Percentiles rank a stretch among this genome's conserved stretches.
These are phyloP conservation scores for Boletus speciosus DNA, from an alignment of 768 basidiomycete species.

Conservation along the genomic window DNA sequence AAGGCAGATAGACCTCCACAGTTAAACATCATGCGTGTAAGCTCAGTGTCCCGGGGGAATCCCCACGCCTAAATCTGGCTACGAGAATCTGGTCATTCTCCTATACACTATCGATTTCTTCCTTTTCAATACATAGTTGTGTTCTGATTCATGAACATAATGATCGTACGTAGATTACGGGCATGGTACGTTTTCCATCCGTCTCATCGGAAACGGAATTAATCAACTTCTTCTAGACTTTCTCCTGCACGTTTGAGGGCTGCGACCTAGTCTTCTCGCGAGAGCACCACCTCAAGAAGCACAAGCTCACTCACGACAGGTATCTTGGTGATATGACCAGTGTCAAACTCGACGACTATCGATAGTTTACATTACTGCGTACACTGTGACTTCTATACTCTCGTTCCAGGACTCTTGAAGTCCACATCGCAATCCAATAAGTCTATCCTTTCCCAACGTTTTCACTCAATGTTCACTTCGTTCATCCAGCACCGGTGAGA, in stretches of 20 bases:
- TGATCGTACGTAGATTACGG: neutral
- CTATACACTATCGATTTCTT: no score
- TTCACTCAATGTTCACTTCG: neutral
- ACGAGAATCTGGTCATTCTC: neutral
- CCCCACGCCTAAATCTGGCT: neutral
- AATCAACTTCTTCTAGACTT: slow-evolving; percentile 1
- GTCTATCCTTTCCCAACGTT: neutral
- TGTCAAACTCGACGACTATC: neutral
- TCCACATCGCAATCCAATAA: slow-evolving; percentile 9
- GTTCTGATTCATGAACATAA: neutral
- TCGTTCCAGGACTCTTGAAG: neutral
- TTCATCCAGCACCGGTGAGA: slow-evolving; percentile 16
- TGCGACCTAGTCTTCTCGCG: slow-evolving; percentile 12
- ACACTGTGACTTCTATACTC: slow-evolving; percentile 8
- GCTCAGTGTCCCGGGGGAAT: neutral
- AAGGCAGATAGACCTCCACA: neutral
- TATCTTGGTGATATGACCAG: neutral
- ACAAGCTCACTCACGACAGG: slow-evolving; percentile 2
- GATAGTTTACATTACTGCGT: slow-evolving; percentile 8
- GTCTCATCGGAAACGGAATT: neutral
- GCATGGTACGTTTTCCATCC: neutral
- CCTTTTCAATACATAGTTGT: neutral
- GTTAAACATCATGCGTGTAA: neutral
- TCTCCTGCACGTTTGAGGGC: neutral
- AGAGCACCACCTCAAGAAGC: slow-evolving; percentile 9